Base-by-base conservation (phyloP, 2,329 filamentous ascomycete genomes). In the Pseudogymnoascus sp. region DNA sequence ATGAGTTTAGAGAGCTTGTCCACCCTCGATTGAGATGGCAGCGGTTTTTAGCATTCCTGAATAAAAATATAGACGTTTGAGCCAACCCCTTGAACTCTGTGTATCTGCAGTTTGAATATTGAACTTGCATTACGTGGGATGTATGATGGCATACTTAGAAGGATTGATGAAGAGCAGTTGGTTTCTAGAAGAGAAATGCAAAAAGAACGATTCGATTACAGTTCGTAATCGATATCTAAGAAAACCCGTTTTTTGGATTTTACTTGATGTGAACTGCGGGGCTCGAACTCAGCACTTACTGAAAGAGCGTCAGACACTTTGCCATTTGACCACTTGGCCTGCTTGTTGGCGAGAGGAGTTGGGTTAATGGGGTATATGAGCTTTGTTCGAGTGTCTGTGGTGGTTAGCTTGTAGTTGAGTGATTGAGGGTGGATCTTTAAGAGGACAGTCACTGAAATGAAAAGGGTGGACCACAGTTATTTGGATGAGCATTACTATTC, bases 401-500 rank as follows among this genome's bases (percentile, higher is more conserved):
- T 4, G 8, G 26, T 18, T 57, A 34, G 51, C 51, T 18, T 57
- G 7, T 34, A 12, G 51, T 57, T 57, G 29, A 36, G 29, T 57
- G 51, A 57, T 21, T 57, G 51, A 57, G 16, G 16, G 26, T 16
- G 29, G 5, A 21, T 2, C 11, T 57, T 18, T 18, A 1, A 36
- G 51, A 34, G n/a, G 29, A 36, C 51, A 57, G 29, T 2, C n/a
- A 34, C 51, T 57, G 29, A 21, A 36, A 36, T 57, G n/a, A 10
- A 18, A 57, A 57, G 29, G n/a, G n/a, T 57, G 10, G 3, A 34
- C n/a, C 8, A 57, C 16, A 34, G 29, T 57, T 21, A 57, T 16
- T 57, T 36, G 29, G 51, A 57, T 34, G 51, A 57, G 51, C 11
- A 57, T 57, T 34, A 57, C 51, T 57, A 57, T 57, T 57, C 51